Percentiles rank a stretch among this genome's conserved stretches.
phyloP scores from a whole-genome alignment of 2,329 filamentous ascomycete genomes.

The Venturia nashicola region DNA sequence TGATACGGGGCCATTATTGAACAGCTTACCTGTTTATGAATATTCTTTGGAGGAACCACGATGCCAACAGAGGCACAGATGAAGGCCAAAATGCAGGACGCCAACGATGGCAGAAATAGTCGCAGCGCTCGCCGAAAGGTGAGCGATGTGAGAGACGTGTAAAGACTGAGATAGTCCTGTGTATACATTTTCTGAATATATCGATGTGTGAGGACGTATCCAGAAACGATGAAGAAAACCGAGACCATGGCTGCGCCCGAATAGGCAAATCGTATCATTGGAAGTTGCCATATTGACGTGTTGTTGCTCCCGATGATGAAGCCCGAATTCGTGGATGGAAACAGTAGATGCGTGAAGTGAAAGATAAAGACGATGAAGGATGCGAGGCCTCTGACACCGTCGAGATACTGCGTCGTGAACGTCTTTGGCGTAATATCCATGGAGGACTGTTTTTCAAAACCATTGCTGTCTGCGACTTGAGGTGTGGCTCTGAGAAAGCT shows the following conservation, averaged over 20 bases:
- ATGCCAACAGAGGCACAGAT: neutral
- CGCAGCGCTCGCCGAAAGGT: slow-evolving; percentile 14
- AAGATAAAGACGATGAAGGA: slow-evolving; percentile 46
- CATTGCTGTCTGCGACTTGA: neutral
- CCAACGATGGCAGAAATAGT: slow-evolving; percentile 13
- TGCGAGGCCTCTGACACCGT: slow-evolving; percentile 45
- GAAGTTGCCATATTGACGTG: slow-evolving; percentile 37
- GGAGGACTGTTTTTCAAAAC: neutral
- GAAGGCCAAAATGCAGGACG: slow-evolving; percentile 8
- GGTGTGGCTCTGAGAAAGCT: neutral
- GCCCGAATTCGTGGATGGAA: slow-evolving; percentile 21
- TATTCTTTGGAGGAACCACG: neutral
- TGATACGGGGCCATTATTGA: too few species aligned
- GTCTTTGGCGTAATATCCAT: neutral
- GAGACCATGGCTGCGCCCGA: slow-evolving; percentile 45
- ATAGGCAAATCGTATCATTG: slow-evolving; percentile 41
- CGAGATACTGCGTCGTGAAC: slow-evolving; percentile 40
- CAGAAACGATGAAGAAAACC: slow-evolving; percentile 51
- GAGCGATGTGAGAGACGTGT: slow-evolving; percentile 12
- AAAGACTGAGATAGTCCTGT: slow-evolving; percentile 19
- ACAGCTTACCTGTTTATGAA: neutral
- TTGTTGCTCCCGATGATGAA: slow-evolving; percentile 29
- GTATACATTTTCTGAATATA: slow-evolving; percentile 13
- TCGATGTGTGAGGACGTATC: slow-evolving; percentile 44
- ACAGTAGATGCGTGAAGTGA: slow-evolving; percentile 34